Percentiles rank a stretch among this genome's conserved stretches.
Conservation (phyloP, 768 basidiomycete species). For the Phylloporus sp. region DNA sequence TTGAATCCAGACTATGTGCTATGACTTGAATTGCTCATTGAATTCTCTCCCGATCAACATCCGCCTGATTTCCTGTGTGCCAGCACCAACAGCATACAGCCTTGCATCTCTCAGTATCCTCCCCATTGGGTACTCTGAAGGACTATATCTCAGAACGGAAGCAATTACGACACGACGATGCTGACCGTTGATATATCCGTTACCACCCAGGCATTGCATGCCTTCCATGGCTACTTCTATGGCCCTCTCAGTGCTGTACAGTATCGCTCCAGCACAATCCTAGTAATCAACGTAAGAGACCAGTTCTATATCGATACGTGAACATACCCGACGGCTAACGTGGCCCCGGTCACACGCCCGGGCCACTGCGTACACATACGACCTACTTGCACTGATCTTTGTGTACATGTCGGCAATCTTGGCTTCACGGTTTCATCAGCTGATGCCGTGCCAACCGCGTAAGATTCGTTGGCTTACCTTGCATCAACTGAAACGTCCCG, state of each 20-base stretch:
- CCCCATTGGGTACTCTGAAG: slow-evolving; percentile 83
- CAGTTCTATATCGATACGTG: background rate
- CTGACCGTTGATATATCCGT: slow-evolving; percentile 91
- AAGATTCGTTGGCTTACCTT: slow-evolving; percentile 54
- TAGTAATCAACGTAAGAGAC: slow-evolving; percentile 30
- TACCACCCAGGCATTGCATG: slow-evolving; percentile 92
- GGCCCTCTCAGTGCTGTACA: slow-evolving; percentile 90
- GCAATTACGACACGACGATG: background rate
- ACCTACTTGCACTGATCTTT: slow-evolving; percentile 78
- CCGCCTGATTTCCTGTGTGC: slow-evolving; percentile 90
- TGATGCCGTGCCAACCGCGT: background rate
- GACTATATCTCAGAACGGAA: background rate
- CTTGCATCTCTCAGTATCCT: slow-evolving; percentile 83
- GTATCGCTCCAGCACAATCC: slow-evolving; percentile 94
- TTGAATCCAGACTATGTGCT: background rate
- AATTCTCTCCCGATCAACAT: slow-evolving; percentile 95
- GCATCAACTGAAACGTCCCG: slow-evolving; percentile 93
- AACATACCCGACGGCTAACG: slow-evolving; percentile 69
- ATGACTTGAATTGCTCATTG: slow-evolving; percentile 57
- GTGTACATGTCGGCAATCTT: slow-evolving; percentile 95
- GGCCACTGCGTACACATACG: slow-evolving; percentile 92
- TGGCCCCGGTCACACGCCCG: slow-evolving; percentile 78
- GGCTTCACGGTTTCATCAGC: slow-evolving; percentile 35
- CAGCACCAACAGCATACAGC: slow-evolving; percentile 93
- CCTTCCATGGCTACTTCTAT: slow-evolving; percentile 88